phyloP scores from a whole-genome alignment of 495 filamentous ascomycete genomes.

The Talaromyces nanjingensis region DNA sequence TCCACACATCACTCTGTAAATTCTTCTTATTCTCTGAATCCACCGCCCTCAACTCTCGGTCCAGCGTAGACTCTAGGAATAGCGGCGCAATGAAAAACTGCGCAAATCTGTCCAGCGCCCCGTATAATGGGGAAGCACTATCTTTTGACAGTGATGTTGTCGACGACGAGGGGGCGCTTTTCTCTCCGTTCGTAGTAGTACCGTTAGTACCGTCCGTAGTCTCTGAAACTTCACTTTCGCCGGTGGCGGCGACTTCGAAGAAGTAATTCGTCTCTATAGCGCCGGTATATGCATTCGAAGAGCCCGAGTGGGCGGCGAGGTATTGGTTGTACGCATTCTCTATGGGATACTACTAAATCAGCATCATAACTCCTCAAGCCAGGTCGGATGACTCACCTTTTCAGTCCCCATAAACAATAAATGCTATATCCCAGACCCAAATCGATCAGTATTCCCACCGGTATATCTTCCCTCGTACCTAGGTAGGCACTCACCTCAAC shows the following conservation, averaged over 20 bases:
- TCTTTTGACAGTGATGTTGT: conserved; percentile 19
- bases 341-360: conserved; percentile 60
- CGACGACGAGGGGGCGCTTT: neutral
- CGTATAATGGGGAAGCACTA: conserved; percentile 66
- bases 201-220: conserved; percentile 20
- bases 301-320: conserved; percentile 78
- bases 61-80: conserved; percentile 82
- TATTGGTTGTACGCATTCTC: conserved; percentile 97
- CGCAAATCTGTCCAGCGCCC: conserved; percentile 89
- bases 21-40: conserved; percentile 99
- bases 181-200: neutral
- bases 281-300: conserved; percentile 92
- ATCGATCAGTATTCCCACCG: neutral
- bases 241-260: conserved; percentile 82
- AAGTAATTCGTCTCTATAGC: conserved; percentile 95
- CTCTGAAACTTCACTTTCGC: conserved; percentile 21
- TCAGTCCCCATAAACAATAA: conserved; percentile 97
- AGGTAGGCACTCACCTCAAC: conserved; percentile 46
- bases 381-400: conserved; percentile 50
- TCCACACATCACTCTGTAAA: conserved; percentile 90
- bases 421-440: conserved; percentile 33
- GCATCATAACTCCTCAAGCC: neutral
- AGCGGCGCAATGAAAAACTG: conserved; percentile 95
- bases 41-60: conserved; percentile 86
- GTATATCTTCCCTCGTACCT: neutral